Evolutionary conservation across 345 rosid species (phyloP).

Genomic region (Lepidium didymum): DNA sequence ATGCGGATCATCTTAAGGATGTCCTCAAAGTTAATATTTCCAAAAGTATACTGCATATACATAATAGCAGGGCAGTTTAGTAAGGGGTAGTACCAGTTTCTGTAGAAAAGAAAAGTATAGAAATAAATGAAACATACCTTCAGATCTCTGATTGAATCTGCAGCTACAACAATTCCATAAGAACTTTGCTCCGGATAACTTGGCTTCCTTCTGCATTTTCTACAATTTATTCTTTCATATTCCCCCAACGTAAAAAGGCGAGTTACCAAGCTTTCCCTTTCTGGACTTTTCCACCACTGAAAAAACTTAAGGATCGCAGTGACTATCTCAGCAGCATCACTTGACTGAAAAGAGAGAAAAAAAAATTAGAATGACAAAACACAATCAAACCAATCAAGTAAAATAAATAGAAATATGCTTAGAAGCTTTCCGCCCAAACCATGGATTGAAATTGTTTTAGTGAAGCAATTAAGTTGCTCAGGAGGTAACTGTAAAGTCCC

Average conservation of each 20-base stretch:
- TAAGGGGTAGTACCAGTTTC: neutral
- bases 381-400: neutral
- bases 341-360: conserved; percentile 1
- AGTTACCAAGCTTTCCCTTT: conserved; percentile 10
- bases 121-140: conserved; percentile 1
- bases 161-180: conserved; percentile 1
- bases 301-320: conserved; percentile 2
- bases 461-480: conserved; percentile 6
- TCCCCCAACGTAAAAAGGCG: conserved; percentile 7
- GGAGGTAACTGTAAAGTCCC: conserved; percentile 4
- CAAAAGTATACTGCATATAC: conserved; percentile 7
- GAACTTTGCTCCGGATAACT: conserved; percentile 7
- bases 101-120: neutral
- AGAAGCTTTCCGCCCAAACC: conserved; percentile 1
- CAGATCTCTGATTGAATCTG: conserved; percentile 12
- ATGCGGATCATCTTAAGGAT: conserved; percentile 6
- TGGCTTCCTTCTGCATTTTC: conserved; percentile 1
- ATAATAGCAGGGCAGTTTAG: neutral
- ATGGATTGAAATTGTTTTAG: neutral
- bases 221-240: conserved; percentile 9
- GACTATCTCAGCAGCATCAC: neutral
- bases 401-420: neutral
- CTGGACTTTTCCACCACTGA: conserved; percentile 13
- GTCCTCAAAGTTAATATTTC: conserved; percentile 10
- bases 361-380: neutral